Evolutionary conservation across 2,329 filamentous ascomycete genomes (phyloP).

Genomic region (Trichoderma harzianum): DNA sequence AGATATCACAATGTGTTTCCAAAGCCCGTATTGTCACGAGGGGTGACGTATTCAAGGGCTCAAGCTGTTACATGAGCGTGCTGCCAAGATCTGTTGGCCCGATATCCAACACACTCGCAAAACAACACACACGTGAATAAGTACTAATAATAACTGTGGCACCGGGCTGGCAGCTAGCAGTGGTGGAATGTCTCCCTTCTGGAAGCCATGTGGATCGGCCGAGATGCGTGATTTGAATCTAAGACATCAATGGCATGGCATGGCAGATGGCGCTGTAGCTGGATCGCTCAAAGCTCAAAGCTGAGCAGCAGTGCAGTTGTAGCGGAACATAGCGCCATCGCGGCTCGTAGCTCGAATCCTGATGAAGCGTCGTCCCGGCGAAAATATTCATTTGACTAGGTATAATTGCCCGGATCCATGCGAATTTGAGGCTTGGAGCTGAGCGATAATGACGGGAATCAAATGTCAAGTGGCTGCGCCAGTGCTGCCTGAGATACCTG

Average conservation of each 20-base stretch:
- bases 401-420: not conserved
- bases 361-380: not conserved
- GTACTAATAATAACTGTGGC: slow-evolving; percentile 1
- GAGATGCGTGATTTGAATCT: not conserved
- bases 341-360: not conserved
- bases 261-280: not conserved
- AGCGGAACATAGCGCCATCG: not conserved
- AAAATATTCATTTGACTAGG: not conserved
- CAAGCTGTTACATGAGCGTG: not conserved
- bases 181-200: not conserved
- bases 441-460: not conserved
- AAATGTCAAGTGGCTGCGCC: not conserved
- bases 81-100: not conserved
- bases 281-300: not conserved
- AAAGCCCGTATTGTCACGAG: not conserved
- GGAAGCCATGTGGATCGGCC: not conserved
- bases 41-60: not conserved
- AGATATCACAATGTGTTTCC: not conserved
- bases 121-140: not conserved
- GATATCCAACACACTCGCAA: not conserved
- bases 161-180: not conserved
- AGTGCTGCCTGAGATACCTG: not conserved
- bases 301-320: not conserved
- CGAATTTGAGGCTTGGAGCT: not conserved
- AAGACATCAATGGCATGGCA: not conserved